Conservation (phyloP, 805 yeast genomes). For the Candida boidinii region DNA sequence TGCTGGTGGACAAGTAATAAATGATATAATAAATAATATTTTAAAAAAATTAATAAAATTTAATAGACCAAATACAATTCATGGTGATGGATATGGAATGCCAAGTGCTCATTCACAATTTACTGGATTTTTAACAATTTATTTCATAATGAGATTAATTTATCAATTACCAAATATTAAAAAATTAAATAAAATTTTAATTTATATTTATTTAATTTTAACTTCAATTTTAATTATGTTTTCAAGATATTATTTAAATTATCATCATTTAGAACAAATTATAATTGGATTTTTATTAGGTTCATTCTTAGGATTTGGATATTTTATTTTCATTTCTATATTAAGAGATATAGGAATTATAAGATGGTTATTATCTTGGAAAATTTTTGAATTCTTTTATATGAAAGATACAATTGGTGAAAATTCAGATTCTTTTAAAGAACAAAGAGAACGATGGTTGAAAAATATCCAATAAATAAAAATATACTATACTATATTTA, state of each 20-base stretch:
- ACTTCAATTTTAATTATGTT: slow-evolving; percentile 40
- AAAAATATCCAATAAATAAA: slow-evolving; percentile 2
- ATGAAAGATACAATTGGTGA: slow-evolving; percentile 48
- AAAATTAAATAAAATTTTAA: slow-evolving; percentile 18
- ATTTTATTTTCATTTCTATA: slow-evolving; percentile 43
- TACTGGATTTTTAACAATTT: slow-evolving; percentile 76
- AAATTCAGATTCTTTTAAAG: slow-evolving; percentile 7
- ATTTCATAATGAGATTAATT: slow-evolving; percentile 36
- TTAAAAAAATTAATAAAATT: slow-evolving; percentile 58
- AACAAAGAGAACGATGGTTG: slow-evolving; percentile 20
- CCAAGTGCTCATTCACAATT: slow-evolving; percentile 97
- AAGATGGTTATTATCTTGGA: slow-evolving; percentile 54
- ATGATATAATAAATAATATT: slow-evolving; percentile 64
- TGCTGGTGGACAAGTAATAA: slow-evolving; percentile 77
- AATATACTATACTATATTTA: too few relatives aligned
- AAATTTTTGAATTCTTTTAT: slow-evolving; percentile 39
- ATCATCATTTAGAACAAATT: slow-evolving; percentile 72
- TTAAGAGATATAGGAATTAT: slow-evolving; percentile 62
- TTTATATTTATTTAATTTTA: slow-evolving; percentile 19
- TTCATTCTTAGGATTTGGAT: slow-evolving; percentile 42
- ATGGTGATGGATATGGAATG: slow-evolving; percentile 75
- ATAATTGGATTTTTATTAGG: slow-evolving; percentile 67
- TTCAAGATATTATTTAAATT: slow-evolving; percentile 70
- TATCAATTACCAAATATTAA: slow-evolving; percentile 32
- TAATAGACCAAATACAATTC: slow-evolving; percentile 57